phyloP scores from a whole-genome alignment of 2,329 filamentous ascomycete genomes.

The Ceratocystis smalleyi region DNA sequence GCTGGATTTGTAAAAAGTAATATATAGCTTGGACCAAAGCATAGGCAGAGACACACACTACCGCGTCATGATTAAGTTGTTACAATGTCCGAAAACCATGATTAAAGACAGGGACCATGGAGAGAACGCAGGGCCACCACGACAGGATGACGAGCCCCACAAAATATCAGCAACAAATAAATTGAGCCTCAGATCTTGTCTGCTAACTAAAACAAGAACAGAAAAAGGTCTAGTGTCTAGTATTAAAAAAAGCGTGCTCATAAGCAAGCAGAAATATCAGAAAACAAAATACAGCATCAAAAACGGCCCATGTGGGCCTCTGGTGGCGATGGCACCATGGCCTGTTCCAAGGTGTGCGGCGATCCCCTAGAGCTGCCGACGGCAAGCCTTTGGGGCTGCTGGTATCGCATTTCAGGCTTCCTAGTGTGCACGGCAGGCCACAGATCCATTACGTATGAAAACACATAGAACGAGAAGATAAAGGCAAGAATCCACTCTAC shows the following conservation, averaged over 20 bases:
- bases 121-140: too few relatives aligned
- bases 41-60: too few relatives aligned
- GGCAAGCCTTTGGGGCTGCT: not conserved
- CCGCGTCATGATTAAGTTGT: too few relatives aligned
- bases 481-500: conserved; percentile 69
- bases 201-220: not conserved
- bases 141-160: too few relatives aligned
- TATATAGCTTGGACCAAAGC: too few relatives aligned
- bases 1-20: too few relatives aligned
- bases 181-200: too few relatives aligned
- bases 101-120: too few relatives aligned
- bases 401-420: conserved; percentile 19
- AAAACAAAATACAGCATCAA: not conserved
- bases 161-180: too few relatives aligned
- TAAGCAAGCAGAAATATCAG: not conserved
- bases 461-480: conserved; percentile 74
- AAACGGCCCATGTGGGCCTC: conserved; percentile 1
- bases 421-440: conserved; percentile 57
- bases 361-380: not conserved
- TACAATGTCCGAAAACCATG: too few relatives aligned
- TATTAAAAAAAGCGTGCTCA: not conserved
- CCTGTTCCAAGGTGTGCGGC: conserved; percentile 4
- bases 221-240: not conserved
- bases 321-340: not conserved
- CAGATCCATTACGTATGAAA: conserved; percentile 78